Evolutionary conservation across 768 basidiomycete genomes (phyloP), one percentile per base, ranked within the genome.

Genomic region (Peribolospora baueri): DNA sequence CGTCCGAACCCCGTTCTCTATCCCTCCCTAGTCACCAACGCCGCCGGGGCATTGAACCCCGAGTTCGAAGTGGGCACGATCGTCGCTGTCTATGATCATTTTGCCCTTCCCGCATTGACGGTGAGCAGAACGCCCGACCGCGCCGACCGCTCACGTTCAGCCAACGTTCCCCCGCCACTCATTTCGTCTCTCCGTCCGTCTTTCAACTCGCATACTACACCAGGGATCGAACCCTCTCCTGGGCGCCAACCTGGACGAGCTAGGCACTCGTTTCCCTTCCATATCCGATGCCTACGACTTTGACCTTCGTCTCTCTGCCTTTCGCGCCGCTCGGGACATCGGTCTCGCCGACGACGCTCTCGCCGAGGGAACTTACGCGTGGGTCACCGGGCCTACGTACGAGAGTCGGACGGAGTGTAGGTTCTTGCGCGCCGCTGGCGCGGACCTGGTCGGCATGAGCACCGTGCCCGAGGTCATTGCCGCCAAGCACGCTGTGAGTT

Each of bases 391-490:
- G 0, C 86, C 87, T 10, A 82, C 84, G 6, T 90, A 90, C 64
- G 86, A 90, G 68, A 84, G 82, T 0, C 78, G 81, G 3, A 85
- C 84, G 0, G 86, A 91, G 61, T 86, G 84, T 41, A 71, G 79
- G 50, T 78, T 87, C 68, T 69, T 90, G 46, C 70, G 81, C 11
- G 67, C 69, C 6, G 77, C 76, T 0, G 86, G 86, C 3, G 86
- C 81, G 1, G 84, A 85, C 61, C 81, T 87, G n/a, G 86, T 88
- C 2, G 86, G 86, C 2, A 90, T 90, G 86, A 85, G 82, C 60
- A 90, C 87, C 0, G 76, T 88, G 11, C 86, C 85, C 0, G 86
- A 90, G 67, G 86, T 90, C 37, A 70, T 87, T 36, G 81, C 77
- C 0, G 86, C 81, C 7, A 46, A 55, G 10, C 60, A 61, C 46